Base-by-base conservation (phyloP, 2,329 filamentous ascomycete genomes). In the Penicillium sp. region DNA sequence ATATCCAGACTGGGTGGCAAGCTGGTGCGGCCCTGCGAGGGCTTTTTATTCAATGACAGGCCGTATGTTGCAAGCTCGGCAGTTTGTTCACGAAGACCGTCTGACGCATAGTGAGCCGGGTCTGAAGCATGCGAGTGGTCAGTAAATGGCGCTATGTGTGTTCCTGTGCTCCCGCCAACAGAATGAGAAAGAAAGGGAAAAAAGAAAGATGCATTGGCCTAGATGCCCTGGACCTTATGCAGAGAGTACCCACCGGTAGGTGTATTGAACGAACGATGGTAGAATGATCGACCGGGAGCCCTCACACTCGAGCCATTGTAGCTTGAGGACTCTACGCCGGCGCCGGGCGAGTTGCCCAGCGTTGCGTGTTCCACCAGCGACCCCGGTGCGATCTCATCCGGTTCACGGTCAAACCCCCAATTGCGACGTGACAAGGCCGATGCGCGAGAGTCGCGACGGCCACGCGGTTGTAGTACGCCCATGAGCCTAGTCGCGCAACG, bases 21-120 rank as follows among this genome's bases (percentile, higher is more conserved):
- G 39, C 57, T 54, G 16, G 50, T 54, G 9, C 52, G 45, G 21
- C 58, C 51, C n/a, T 50, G 51, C 17, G 54, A 54, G 19, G 58
- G 54, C 14, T 47, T 50, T 30, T 51, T 54, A 44, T 60, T 60
- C 27, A 63, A 39, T 26, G 83, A 83, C 18, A 95, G 76, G 34
- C 87, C 83, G 61, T 90, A 88, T 13, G 80, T 87, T 29, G 89
- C 89, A 41, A 95, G 75, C 66, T 94, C 87, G 36, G 88, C 87
- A 2, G 89, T 94, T 60, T 93, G 84, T 66, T 93, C 84, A 49
- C 89, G 84, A 27, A 95, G 84, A 50, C 82, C 86, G 43, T 83
- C 80, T 21, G 76, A 77, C 26, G 87, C 85, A 64, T 87, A 86
- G 54, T 87, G 80, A 13, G 80, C 77, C 53, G 80, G 84, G 59